Evolutionary conservation across 306 rosid species (phyloP), one percentile per base, ranked within the genome.

Genomic region (Medicago ruthenica): DNA sequence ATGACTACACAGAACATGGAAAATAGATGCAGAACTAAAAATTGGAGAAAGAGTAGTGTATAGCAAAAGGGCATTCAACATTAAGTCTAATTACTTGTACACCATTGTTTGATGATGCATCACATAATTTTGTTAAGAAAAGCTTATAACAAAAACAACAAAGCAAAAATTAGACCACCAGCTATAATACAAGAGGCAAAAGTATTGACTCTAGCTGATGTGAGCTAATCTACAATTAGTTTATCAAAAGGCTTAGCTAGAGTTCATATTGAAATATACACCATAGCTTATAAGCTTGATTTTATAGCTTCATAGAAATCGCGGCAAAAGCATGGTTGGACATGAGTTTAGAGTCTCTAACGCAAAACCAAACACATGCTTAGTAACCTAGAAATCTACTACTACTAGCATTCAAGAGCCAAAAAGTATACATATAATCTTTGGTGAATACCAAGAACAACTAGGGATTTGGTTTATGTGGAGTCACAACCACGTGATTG

Each of bases 351-450:
- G 58, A 16, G 58, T 18, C 12, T 16, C 58, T 51, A 4, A 12
- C 36, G 64, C 37, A 11, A 21, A 58, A 21, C 34, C 20, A 15
- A 59, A 59, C 39, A 59, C 17, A 27, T 59, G 6, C 64, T 18
- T 13, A 36, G 10, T 53, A 70, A 61, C 70, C 83, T 73, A 75
- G 61, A 59, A 75, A 57, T n/a, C 68, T 54, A 55, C 17, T 60
- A 48, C 41, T 31, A 50, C 62, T 10, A n/a, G 44, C 5, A 55
- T 70, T 4, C 0, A 55, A 44, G 47, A 18, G 42, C 81, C 71
- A 74, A 81, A 78, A 70, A 75, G 76, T 79, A 79, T 81, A 50
- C 50, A 80, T 75, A 70, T 47, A 31, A 44, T 7, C 54, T 78
- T 67, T 3, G n/a, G 44, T 20, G 13, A 39, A 69, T 66, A 41